Conservation (phyloP, 495 filamentous ascomycete genomes). For the Aspergillus kassunensis region DNA sequence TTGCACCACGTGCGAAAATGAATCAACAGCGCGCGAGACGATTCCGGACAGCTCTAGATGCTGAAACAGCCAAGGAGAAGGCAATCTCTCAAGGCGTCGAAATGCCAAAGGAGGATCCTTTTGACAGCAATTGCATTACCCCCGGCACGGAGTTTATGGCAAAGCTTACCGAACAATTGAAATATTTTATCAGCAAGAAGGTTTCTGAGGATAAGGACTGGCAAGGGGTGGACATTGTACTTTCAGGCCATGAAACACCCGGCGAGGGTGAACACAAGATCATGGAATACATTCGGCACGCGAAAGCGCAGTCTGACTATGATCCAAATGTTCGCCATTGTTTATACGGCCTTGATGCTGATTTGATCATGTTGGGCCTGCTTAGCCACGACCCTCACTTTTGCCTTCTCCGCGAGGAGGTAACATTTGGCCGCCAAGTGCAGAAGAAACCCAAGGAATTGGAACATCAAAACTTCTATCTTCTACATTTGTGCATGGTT, state of each 20-base stretch:
- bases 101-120: slow-evolving; percentile 91
- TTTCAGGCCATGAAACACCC: slow-evolving; percentile 98
- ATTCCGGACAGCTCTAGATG: slow-evolving; percentile 91
- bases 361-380: slow-evolving; percentile 97
- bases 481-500: slow-evolving; percentile 96
- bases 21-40: slow-evolving; percentile 96
- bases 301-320: slow-evolving; percentile 91
- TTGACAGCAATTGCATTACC: slow-evolving; percentile 99
- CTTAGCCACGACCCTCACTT: slow-evolving; percentile 98
- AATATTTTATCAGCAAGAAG: slow-evolving; percentile 99
- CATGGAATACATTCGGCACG: slow-evolving; percentile 98
- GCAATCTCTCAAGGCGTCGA: slow-evolving; percentile 82
- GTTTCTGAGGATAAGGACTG: slow-evolving; percentile 94
- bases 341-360: slow-evolving; percentile 94
- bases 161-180: slow-evolving; percentile 85
- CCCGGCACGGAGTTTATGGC: slow-evolving; percentile 99
- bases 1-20: slow-evolving; percentile 98
- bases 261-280: slow-evolving; percentile 99
- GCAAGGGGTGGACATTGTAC: slow-evolving; percentile 92
- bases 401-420: slow-evolving; percentile 93
- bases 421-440: slow-evolving; percentile 86
- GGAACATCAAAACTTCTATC: slow-evolving; percentile 98
- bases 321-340: slow-evolving; percentile 96
- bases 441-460: slow-evolving; percentile 89
- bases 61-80: slow-evolving; percentile 82